Base-by-base conservation (phyloP, 2,329 filamentous ascomycete species). In the Nemania sp. region DNA sequence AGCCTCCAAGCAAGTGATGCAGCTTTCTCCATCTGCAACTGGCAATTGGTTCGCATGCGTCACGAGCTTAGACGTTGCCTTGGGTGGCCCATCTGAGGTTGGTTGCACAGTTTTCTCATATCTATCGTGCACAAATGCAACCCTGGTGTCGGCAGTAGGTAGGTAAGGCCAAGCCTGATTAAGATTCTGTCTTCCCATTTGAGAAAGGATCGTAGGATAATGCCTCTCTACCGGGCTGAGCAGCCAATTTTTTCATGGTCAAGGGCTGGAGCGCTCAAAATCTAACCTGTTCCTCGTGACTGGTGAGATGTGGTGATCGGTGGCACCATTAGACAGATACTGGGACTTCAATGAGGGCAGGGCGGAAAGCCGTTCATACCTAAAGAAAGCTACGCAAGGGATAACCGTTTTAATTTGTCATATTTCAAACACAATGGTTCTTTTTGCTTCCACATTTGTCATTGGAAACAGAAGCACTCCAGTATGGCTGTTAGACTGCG, bases 1-100 rank as follows among this genome's bases (percentile, higher is more conserved):
- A 59, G 57, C 54, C 57, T 57, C 57, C 50, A 46, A 56, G 51
- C 28, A 49, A 47, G 43, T 52, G 43, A 57, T 57, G 57, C 36
- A 56, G 54, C 54, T 57, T 48, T 40, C 43, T 56, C 39, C 41
- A 37, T 50, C 34, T 20, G 49, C n/a, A 42, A 40, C 48, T 33
- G 46, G 36, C 52, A 46, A 57, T 52, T 54, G 54, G 57, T 26
- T 54, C 54, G 34, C 42, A 46, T 54, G 53, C 40, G 50, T 59
- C 54, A 59, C 50, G 57, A 59, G 57, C 57, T 48, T 54, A 36
- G 50, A 49, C 54, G 54, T 49, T 34, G 37, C 42, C 46, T 47
- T 33, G 33, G 44, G 54, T 41, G 57, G 57, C 42, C 57, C 57
- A 37, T 49, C 31, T 39, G 46, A 37, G 54, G 57, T 51, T 59